phyloP scores from a whole-genome alignment of 805 yeast genomes.

The Sugiyamaella qingdaonensis region DNA sequence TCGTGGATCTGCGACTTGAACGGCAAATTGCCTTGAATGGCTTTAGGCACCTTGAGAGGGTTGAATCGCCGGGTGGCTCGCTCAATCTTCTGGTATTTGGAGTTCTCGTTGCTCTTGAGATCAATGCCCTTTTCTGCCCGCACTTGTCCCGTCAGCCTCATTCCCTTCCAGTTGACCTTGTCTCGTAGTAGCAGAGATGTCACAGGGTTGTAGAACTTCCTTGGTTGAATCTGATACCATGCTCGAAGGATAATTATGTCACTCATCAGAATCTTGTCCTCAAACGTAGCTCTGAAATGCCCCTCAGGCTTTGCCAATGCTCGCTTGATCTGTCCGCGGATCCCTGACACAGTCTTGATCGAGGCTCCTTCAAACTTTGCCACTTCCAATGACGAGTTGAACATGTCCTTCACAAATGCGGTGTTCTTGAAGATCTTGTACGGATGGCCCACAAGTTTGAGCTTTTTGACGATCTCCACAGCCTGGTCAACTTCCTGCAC shows the following conservation, averaged over 20 bases:
- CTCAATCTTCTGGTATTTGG: constrained; percentile 66
- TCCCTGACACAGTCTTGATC: constrained; percentile 94
- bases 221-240: constrained; percentile 93
- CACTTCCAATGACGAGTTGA: constrained; percentile 84
- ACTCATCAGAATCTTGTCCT: constrained; percentile 79
- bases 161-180: constrained; percentile 90
- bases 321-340: constrained; percentile 94
- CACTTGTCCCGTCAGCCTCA: constrained; percentile 91
- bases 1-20: constrained; percentile 85
- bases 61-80: constrained; percentile 82
- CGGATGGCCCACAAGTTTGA: constrained; percentile 93
- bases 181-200: constrained; percentile 76
- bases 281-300: constrained; percentile 92
- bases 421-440: constrained; percentile 91
- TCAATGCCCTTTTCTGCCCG: constrained; percentile 68
- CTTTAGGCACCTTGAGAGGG: constrained; percentile 78
- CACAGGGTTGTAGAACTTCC: constrained; percentile 92
- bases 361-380: constrained; percentile 98
- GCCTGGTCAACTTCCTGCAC: constrained; percentile 87
- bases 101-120: constrained; percentile 55
- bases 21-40: constrained; percentile 74
- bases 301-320: constrained; percentile 95
- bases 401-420: constrained; percentile 97
- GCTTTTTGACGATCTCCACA: constrained; percentile 90
- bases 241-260: constrained; percentile 88